Conservation (phyloP, 306 rosid genomes). For the Phaseolus lunatus region DNA sequence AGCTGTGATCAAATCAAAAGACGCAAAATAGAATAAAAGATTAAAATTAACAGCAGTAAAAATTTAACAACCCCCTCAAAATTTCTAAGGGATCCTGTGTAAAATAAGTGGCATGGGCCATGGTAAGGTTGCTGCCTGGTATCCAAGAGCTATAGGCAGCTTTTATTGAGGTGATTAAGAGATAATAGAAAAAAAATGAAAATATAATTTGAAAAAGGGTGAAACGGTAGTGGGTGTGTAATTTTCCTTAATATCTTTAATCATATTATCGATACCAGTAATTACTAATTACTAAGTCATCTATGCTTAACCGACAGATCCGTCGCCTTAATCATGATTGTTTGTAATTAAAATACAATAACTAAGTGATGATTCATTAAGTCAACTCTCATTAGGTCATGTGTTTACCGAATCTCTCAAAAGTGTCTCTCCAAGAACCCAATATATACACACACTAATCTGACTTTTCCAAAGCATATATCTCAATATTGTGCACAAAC, state of each 20-base stretch:
- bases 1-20: not conserved
- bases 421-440: no score
- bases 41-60: not conserved
- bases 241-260: not conserved
- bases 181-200: not conserved
- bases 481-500: slow-evolving; percentile 19
- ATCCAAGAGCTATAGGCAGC: not conserved
- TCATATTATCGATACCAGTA: not conserved
- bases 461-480: slow-evolving; percentile 10
- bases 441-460: not conserved
- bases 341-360: slow-evolving; percentile 17
- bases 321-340: slow-evolving; percentile 20
- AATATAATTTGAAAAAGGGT: not conserved
- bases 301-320: slow-evolving; percentile 25
- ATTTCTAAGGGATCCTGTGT: not conserved
- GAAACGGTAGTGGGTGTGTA: not conserved
- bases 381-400: not conserved
- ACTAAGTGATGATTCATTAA: slow-evolving; percentile 22
- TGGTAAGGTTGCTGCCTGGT: not conserved
- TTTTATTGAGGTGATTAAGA: not conserved
- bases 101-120: not conserved
- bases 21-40: not conserved
- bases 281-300: slow-evolving; percentile 21
- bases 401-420: no score
- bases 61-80: not conserved